phyloP scores from a whole-genome alignment of 768 basidiomycete species.

The Russula foetens region DNA sequence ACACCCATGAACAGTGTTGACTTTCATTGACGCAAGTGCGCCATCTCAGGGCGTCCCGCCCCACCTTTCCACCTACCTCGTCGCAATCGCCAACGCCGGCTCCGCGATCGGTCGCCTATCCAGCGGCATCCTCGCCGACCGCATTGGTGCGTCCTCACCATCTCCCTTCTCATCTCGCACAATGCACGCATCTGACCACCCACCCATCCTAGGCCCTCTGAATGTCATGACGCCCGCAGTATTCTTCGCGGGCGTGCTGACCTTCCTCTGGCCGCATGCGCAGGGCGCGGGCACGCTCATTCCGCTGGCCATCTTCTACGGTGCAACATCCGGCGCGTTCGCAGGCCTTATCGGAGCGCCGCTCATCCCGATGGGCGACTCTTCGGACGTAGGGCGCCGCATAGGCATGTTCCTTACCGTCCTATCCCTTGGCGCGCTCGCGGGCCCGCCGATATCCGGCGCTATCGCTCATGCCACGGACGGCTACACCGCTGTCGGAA shows the following conservation, averaged over 20 bases:
- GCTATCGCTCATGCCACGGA: conserved; percentile 49
- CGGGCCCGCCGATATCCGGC: conserved; percentile 68
- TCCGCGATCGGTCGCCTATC: conserved; percentile 54
- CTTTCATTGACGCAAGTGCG: conserved; percentile 57
- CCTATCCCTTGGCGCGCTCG: conserved; percentile 51
- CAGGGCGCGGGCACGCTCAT: conserved; percentile 37
- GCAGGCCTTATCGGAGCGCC: conserved; percentile 50
- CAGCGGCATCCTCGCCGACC: conserved; percentile 48
- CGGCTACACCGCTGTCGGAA: conserved; percentile 45
- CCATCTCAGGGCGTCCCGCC: conserved; percentile 38
- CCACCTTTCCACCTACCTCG: conserved; percentile 52
- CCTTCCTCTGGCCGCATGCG: conserved; percentile 66
- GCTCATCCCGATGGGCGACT: conserved; percentile 51
- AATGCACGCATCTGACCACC: neutral
- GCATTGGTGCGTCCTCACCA: conserved; percentile 33
- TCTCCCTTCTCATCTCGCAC: neutral
- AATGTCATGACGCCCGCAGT: conserved; percentile 65
- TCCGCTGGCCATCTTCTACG: conserved; percentile 52
- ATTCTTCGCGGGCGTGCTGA: conserved; percentile 44
- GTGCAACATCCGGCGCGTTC: conserved; percentile 56
- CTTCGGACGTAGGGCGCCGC: conserved; percentile 54
- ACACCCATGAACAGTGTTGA: conserved; percentile 39
- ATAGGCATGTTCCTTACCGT: conserved; percentile 58
- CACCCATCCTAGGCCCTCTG: conserved; percentile 40
- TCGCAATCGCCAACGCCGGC: conserved; percentile 60